Percentiles rank a stretch among this genome's conserved stretches.
Conservation (phyloP, 176 grass and related monocot genomes). For the Oryza australiensis region DNA sequence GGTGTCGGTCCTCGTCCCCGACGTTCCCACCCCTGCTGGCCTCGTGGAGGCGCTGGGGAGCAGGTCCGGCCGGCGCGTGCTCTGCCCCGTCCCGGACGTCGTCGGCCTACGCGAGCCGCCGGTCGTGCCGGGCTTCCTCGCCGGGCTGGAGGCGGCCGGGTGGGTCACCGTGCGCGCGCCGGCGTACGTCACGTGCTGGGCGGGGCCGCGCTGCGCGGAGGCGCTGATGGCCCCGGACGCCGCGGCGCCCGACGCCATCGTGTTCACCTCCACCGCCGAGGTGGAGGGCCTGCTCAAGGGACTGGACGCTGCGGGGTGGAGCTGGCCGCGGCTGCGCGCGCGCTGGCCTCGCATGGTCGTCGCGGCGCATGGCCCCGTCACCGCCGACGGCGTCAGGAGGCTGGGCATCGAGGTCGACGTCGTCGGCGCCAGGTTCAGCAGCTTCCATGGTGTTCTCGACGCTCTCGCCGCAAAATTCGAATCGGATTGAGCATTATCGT, state of each 20-base stretch:
- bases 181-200: slow-evolving; percentile 73
- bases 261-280: slow-evolving; percentile 90
- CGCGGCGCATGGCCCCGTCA: slow-evolving; percentile 78
- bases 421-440: slow-evolving; percentile 68
- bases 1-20: slow-evolving; percentile 51
- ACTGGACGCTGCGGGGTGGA: slow-evolving; percentile 62
- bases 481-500: background rate
- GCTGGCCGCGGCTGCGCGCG: slow-evolving; percentile 54
- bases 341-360: slow-evolving; percentile 68
- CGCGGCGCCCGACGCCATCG: slow-evolving; percentile 52
- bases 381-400: slow-evolving; percentile 61
- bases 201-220: slow-evolving; percentile 53
- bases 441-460: slow-evolving; percentile 73
- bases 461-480: slow-evolving; percentile 42
- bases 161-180: slow-evolving; percentile 57
- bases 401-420: slow-evolving; percentile 64
- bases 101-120: slow-evolving; percentile 64
- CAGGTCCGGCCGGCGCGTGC: slow-evolving; percentile 51
- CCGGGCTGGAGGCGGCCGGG: slow-evolving; percentile 47
- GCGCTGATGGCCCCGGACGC: slow-evolving; percentile 36
- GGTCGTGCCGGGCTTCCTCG: slow-evolving; percentile 62
- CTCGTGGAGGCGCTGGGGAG: slow-evolving; percentile 61
- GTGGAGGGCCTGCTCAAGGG: slow-evolving; percentile 86
- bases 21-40: slow-evolving; percentile 52
- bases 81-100: slow-evolving; percentile 71